Percentiles rank a stretch among this genome's conserved stretches.
phyloP scores from a whole-genome alignment of 495 filamentous ascomycete genomes.

The Jackrogersella minutella region DNA sequence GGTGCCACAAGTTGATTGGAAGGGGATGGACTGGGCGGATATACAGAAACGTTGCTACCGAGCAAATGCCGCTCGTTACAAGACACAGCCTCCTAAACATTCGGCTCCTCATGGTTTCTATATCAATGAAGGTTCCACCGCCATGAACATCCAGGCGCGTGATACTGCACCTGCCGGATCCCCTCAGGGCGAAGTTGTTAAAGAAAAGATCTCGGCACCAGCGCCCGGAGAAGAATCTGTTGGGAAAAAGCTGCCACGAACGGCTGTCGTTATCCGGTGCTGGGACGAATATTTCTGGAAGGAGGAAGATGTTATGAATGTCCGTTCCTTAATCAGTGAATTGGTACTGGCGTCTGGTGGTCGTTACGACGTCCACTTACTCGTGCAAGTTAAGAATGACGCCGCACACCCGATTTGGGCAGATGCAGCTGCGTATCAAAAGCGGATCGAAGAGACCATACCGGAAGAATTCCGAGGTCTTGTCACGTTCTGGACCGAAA shows the following conservation, averaged over 20 bases:
- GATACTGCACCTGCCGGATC: slow-evolving; percentile 19
- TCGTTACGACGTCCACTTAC: slow-evolving; percentile 81
- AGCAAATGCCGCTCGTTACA: slow-evolving; percentile 76
- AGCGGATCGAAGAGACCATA: slow-evolving; percentile 70
- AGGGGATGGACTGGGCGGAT: slow-evolving; percentile 75
- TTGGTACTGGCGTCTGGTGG: slow-evolving; percentile 77
- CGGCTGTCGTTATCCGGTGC: slow-evolving; percentile 76
- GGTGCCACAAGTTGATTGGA: slow-evolving; percentile 73
- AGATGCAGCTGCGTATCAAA: slow-evolving; percentile 63
- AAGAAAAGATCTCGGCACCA: slow-evolving; percentile 15
- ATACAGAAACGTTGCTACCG: slow-evolving; percentile 73
- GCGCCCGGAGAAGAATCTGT: slow-evolving; percentile 56
- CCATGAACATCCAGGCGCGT: slow-evolving; percentile 28
- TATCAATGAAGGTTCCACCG: slow-evolving; percentile 40
- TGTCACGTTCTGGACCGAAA: slow-evolving; percentile 88
- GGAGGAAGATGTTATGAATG: slow-evolving; percentile 71
- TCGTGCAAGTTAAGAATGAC: slow-evolving; percentile 79
- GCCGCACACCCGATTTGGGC: slow-evolving; percentile 69
- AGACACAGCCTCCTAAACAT: slow-evolving; percentile 46
- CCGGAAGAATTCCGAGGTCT: slow-evolving; percentile 90
- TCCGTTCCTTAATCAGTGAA: slow-evolving; percentile 80
- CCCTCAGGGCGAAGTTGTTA: background rate
- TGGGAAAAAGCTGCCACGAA: slow-evolving; percentile 64
- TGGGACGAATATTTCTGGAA: slow-evolving; percentile 77
- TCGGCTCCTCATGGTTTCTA: slow-evolving; percentile 56